These are phyloP conservation scores for Warburgia ugandensis DNA, from an alignment of 164 flowering plant species.

Conservation along the genomic window DNA sequence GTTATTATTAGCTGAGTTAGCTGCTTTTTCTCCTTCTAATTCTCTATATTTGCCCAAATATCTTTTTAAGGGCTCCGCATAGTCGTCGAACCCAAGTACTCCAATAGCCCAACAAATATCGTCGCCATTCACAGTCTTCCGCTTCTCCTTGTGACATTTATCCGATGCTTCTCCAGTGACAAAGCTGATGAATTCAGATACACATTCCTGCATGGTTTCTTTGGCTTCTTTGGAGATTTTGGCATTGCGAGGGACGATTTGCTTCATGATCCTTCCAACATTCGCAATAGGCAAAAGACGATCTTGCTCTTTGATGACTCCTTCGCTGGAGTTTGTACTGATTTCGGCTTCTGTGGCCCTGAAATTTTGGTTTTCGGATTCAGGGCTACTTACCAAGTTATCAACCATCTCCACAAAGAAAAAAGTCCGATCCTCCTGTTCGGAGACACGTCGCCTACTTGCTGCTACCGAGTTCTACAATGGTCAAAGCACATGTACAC, in stretches of 20 bases:
- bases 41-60: slow-evolving; percentile 54
- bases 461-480: neutral
- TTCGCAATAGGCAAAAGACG: slow-evolving; percentile 66
- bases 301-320: slow-evolving; percentile 49
- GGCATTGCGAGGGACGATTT: slow-evolving; percentile 52
- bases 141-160: slow-evolving; percentile 60
- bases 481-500: neutral
- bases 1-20: neutral
- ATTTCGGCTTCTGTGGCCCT: slow-evolving; percentile 6
- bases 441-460: slow-evolving; percentile 3
- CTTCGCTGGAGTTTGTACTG: slow-evolving; percentile 17
- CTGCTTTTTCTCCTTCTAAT: slow-evolving; percentile 44
- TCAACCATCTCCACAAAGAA: slow-evolving; percentile 23
- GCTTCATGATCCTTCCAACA: slow-evolving; percentile 75
- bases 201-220: slow-evolving; percentile 80
- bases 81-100: slow-evolving; percentile 58
- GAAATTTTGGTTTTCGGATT: slow-evolving; percentile 15
- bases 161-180: slow-evolving; percentile 75
- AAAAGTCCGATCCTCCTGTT: neutral
- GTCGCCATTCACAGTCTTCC: slow-evolving; percentile 74
- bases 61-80: slow-evolving; percentile 44
- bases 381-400: slow-evolving; percentile 16
- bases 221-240: slow-evolving; percentile 76
- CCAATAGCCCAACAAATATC: slow-evolving; percentile 61
- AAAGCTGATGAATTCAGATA: slow-evolving; percentile 74